Evolutionary conservation across 805 yeast genomes (phyloP).

Genomic region (Cyberlindnera meyerae): DNA sequence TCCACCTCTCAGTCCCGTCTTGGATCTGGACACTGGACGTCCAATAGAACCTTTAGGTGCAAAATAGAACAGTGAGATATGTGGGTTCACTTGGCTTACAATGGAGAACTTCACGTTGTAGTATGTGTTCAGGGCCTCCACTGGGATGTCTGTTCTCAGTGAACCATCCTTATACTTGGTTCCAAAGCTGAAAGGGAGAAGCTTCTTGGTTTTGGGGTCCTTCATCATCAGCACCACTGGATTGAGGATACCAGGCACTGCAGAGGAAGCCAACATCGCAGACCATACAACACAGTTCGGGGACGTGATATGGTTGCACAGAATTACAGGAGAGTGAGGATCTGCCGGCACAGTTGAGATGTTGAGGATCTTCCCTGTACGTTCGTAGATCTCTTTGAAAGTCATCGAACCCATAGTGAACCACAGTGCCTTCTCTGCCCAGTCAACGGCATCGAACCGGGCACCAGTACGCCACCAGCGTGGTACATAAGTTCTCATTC

Average conservation of each 20-base stretch:
- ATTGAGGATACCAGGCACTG: conserved; percentile 77
- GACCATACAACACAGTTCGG: conserved; percentile 85
- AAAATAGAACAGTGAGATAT: conserved; percentile 67
- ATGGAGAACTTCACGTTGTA: conserved; percentile 72
- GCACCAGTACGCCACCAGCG: conserved; percentile 76
- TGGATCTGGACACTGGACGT: conserved; percentile 60
- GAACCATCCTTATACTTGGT: conserved; percentile 75
- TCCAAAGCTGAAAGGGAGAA: conserved; percentile 69
- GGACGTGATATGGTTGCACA: conserved; percentile 71
- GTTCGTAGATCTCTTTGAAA: conserved; percentile 60
- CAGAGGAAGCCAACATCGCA: conserved; percentile 68
- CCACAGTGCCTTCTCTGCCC: conserved; percentile 68
- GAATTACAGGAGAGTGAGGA: conserved; percentile 74
- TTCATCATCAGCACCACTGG: conserved; percentile 80
- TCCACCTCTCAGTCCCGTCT: conserved; percentile 69
- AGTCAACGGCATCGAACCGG: conserved; percentile 64
- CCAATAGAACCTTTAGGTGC: conserved; percentile 82
- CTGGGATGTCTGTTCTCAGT: conserved; percentile 72
- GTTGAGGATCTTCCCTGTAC: conserved; percentile 68
- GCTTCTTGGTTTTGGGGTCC: conserved; percentile 31
- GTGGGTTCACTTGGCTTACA: conserved; percentile 83
- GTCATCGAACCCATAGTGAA: conserved; percentile 72
- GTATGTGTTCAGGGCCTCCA: conserved; percentile 66
- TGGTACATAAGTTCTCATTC: conserved; percentile 53
- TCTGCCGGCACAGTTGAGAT: conserved; percentile 79